Conservation (phyloP, 2,329 filamentous ascomycete species). For the Diplodia sapinea region DNA sequence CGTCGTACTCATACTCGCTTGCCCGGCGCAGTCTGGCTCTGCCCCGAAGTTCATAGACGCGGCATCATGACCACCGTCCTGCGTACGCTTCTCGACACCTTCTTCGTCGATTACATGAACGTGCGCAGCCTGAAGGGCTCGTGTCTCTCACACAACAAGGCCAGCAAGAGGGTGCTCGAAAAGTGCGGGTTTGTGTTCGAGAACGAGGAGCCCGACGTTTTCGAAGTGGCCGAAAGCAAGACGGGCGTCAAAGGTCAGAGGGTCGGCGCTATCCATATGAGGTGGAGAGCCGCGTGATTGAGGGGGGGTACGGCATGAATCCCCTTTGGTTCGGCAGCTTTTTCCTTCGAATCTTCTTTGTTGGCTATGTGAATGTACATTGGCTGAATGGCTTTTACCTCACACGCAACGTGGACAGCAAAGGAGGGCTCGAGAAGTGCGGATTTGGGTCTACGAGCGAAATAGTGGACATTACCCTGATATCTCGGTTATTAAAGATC, state of each 20-base stretch:
- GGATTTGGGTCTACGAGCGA: not conserved
- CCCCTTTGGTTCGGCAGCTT: not conserved
- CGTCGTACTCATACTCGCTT: not conserved
- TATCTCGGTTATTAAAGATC: no score
- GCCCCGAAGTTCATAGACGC: not conserved
- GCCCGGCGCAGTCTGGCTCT: not conserved
- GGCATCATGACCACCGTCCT: conserved; percentile 1
- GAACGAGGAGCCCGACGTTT: not conserved
- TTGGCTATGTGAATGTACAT: conserved; percentile 2
- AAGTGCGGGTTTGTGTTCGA: conserved; percentile 10
- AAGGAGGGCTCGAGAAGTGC: not conserved
- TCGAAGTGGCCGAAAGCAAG: not conserved
- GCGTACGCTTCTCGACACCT: not conserved
- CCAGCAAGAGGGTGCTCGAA: conserved; percentile 2
- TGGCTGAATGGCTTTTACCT: not conserved
- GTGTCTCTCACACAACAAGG: not conserved
- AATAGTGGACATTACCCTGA: no score
- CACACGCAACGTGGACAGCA: not conserved
- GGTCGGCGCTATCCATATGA: not conserved
- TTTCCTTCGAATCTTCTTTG: not conserved
- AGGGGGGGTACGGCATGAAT: not conserved
- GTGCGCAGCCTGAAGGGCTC: not conserved
- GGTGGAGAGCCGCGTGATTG: not conserved
- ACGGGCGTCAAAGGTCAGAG: not conserved
- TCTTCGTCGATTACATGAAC: conserved; percentile 6